Evolutionary conservation across 257 asterid species (phyloP).

Genomic region (Dorcoceras hygrometricum): DNA sequence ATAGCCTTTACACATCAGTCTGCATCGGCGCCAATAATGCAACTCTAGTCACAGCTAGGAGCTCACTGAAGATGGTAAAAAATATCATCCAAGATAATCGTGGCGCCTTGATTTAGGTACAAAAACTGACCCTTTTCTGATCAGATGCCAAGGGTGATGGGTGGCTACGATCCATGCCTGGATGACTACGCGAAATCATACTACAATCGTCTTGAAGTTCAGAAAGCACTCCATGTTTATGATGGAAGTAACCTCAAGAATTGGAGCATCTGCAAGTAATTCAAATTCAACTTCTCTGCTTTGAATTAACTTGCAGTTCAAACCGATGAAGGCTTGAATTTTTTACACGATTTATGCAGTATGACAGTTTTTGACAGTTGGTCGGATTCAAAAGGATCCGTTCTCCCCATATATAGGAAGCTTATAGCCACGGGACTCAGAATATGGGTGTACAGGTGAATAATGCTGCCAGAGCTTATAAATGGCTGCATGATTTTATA

Average conservation of each 20-base stretch:
- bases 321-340: too few relatives aligned
- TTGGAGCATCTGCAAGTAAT: conserved; percentile 93
- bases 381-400: conserved; percentile 55
- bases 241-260: conserved; percentile 50
- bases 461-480: background rate
- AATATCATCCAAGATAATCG: background rate
- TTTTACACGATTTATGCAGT: conserved; percentile 36
- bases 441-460: conserved; percentile 87
- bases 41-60: conserved; percentile 33
- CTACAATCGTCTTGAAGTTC: conserved; percentile 72
- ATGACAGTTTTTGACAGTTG: conserved; percentile 56
- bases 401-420: conserved; percentile 79
- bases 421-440: conserved; percentile 69
- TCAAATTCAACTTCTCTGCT: background rate
- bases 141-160: conserved; percentile 74
- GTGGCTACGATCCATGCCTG: conserved; percentile 87
- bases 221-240: conserved; percentile 72
- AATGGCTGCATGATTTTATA: background rate
- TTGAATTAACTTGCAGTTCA: background rate
- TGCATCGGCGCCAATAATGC: conserved; percentile 47
- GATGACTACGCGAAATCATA: conserved; percentile 67
- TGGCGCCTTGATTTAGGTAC: too few relatives aligned
- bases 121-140: background rate
- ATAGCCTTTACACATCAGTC: conserved; percentile 74
- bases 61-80: conserved; percentile 55